Evolutionary conservation across 345 rosid genomes (phyloP).

Genomic region (Eucalyptus cloeziana): DNA sequence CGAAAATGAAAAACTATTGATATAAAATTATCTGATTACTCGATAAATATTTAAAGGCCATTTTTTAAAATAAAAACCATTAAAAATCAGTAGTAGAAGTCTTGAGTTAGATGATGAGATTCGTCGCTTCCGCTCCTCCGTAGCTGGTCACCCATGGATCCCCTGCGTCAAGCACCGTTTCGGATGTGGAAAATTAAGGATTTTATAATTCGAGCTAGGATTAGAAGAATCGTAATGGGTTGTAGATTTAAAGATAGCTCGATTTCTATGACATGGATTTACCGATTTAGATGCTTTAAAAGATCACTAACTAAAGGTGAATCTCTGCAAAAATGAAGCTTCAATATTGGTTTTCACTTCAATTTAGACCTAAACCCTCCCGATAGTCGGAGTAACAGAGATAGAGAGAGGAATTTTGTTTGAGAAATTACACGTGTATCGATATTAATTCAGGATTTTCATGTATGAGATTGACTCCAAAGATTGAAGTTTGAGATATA

Average conservation of each 20-base stretch:
- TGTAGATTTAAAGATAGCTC: neutral
- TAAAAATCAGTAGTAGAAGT: neutral
- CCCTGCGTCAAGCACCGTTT: too few species aligned
- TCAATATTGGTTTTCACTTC: neutral
- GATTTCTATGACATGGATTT: neutral
- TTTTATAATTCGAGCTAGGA: neutral
- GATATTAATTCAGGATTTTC: neutral
- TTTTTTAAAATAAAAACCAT: too few species aligned
- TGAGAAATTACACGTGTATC: neutral
- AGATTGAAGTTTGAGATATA: neutral
- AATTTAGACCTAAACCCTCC: neutral
- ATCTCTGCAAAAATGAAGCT: neutral
- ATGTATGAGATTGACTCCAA: neutral
- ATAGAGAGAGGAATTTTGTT: neutral
- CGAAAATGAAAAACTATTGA: neutral
- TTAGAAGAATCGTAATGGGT: neutral
- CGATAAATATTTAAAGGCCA: neutral
- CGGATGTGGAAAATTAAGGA: too few species aligned
- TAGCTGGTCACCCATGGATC: too few species aligned
- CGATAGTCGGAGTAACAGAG: fast-evolving
- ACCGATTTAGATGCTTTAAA: neutral
- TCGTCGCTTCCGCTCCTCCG: too few species aligned
- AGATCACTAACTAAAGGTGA: neutral
- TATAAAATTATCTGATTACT: neutral
- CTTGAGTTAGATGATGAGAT: too few species aligned